Evolutionary conservation across 2,329 filamentous ascomycete species (phyloP).

Genomic region (Curvularia spicifera): DNA sequence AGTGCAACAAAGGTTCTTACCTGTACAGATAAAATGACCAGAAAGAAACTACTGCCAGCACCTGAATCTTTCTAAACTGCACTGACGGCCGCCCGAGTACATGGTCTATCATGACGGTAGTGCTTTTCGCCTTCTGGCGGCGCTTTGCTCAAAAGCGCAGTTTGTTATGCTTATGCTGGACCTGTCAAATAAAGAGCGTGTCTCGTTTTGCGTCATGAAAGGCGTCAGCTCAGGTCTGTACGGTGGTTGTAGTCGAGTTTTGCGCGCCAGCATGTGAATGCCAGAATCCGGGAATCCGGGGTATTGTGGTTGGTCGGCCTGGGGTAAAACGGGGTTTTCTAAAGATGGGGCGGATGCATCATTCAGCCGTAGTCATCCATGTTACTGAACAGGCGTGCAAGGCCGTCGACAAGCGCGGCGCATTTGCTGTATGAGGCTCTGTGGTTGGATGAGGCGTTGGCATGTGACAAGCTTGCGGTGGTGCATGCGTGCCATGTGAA

Average conservation of each 20-base stretch:
- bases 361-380: conserved; percentile 27
- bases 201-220: conserved; percentile 24
- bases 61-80: conserved; percentile 90
- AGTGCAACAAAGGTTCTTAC: conserved; percentile 53
- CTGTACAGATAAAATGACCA: conserved; percentile 86
- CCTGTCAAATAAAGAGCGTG: neutral
- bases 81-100: conserved; percentile 88
- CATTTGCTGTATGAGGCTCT: conserved; percentile 21
- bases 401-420: conserved; percentile 28
- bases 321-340: conserved; percentile 7
- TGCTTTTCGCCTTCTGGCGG: neutral
- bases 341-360: neutral
- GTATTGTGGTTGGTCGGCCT: conserved; percentile 3
- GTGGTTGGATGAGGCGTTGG: conserved; percentile 24
- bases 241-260: conserved; percentile 2
- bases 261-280: conserved; percentile 12
- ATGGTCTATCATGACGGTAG: conserved; percentile 67
- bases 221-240: conserved; percentile 15
- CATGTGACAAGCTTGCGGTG: conserved; percentile 33
- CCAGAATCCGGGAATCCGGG: conserved; percentile 7
- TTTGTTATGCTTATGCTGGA: conserved; percentile 6
- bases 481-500: conserved; percentile 28
- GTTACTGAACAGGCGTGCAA: conserved; percentile 14
- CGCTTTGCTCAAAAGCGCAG: conserved; percentile 3
- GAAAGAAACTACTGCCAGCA: conserved; percentile 87